Conservation (phyloP, 768 basidiomycete species). For the Chalciporus sphaerocephalus region DNA sequence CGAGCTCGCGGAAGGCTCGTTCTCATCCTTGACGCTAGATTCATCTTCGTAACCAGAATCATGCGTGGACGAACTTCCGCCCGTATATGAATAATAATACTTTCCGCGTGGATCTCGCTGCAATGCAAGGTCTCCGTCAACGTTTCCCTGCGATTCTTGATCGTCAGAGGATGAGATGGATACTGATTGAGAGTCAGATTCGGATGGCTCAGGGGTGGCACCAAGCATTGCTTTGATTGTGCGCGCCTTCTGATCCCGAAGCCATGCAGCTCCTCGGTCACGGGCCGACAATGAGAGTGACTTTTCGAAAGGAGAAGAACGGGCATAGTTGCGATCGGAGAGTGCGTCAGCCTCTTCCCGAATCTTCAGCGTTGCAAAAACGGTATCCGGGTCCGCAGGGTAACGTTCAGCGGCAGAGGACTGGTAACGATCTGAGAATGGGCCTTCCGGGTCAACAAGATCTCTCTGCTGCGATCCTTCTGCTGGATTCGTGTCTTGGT, state of each 20-base stretch:
- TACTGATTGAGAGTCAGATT: slow-evolving; percentile 47
- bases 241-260: slow-evolving; percentile 75
- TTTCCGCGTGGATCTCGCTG: slow-evolving; percentile 64
- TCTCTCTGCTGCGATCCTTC: neutral
- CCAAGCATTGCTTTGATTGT: slow-evolving; percentile 60
- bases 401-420: slow-evolving; percentile 27
- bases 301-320: slow-evolving; percentile 38
- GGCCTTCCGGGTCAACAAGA: slow-evolving; percentile 14
- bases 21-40: slow-evolving; percentile 33
- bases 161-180: slow-evolving; percentile 29
- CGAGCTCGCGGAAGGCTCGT: slow-evolving; percentile 24
- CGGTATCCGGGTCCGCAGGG: slow-evolving; percentile 41
- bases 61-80: slow-evolving; percentile 45
- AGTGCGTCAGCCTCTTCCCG: slow-evolving; percentile 34
- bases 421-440: slow-evolving; percentile 30
- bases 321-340: slow-evolving; percentile 24
- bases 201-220: slow-evolving; percentile 51
- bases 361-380: slow-evolving; percentile 55
- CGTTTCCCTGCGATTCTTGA: slow-evolving; percentile 36
- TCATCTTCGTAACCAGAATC: slow-evolving; percentile 55
- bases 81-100: slow-evolving; percentile 72
- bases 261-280: slow-evolving; percentile 75
- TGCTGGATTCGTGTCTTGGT: slow-evolving; percentile 2
- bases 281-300: slow-evolving; percentile 44
- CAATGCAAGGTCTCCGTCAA: slow-evolving; percentile 61